phyloP scores from a whole-genome alignment of 805 yeast species.

The Candida nemodendra region DNA sequence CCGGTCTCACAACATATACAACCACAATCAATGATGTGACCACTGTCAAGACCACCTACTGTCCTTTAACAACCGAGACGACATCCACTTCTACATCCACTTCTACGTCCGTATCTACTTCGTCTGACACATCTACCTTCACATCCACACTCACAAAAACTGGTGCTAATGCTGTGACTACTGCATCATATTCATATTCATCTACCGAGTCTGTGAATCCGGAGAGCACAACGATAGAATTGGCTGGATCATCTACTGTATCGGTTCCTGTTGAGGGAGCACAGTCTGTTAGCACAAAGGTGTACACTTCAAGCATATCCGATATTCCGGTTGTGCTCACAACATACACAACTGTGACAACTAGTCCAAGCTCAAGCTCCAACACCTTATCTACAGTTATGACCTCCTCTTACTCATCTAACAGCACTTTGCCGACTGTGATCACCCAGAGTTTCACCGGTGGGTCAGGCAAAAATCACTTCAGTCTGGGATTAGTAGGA shows the following conservation, averaged over 20 bases:
- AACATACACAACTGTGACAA: constrained; percentile 18
- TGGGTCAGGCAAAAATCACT: constrained; percentile 15
- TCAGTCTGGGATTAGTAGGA: constrained; percentile 13
- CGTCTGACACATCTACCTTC: constrained; percentile 3
- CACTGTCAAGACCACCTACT: constrained; percentile 22
- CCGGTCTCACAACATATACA: constrained; percentile 12
- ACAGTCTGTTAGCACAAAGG: constrained; percentile 14
- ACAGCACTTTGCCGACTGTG: constrained; percentile 12
- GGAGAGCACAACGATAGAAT: constrained; percentile 17
- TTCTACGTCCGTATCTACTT: constrained; percentile 1
- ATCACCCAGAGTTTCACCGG: constrained; percentile 9
- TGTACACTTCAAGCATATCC: constrained; percentile 28
- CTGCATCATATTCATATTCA: constrained; percentile 7
- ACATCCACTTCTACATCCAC: constrained; percentile 5
- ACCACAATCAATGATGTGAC: constrained; percentile 17
- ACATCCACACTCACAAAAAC: constrained; percentile 10
- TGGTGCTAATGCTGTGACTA: constrained; percentile 7
- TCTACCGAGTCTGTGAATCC: constrained; percentile 1
- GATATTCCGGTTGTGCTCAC: constrained; percentile 26
- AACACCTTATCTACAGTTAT: constrained; percentile 4
- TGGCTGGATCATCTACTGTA: constrained; percentile 20
- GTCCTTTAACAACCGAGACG: constrained; percentile 18
- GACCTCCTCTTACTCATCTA: constrained; percentile 4
- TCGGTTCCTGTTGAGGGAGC: constrained; percentile 18
- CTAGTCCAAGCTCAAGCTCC: constrained; percentile 3